These are phyloP conservation scores for Mycena amicta DNA, from an alignment of 768 basidiomycete genomes.

Conservation along the genomic window DNA sequence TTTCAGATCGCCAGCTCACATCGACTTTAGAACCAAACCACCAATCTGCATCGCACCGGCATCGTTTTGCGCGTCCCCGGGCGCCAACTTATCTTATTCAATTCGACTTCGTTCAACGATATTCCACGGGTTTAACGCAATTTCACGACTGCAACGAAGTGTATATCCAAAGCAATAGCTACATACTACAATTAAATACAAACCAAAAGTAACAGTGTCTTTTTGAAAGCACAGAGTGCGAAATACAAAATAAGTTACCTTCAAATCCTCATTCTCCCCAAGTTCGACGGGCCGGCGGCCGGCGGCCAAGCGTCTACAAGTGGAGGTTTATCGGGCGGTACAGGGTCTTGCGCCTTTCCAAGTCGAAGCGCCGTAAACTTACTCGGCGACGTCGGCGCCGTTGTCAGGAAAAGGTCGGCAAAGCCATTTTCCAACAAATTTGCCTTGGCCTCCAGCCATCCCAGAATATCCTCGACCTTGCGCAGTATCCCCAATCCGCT, in stretches of 20 bases:
- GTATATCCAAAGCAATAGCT: neutral
- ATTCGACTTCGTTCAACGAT: conserved; percentile 18
- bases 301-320: too few species aligned
- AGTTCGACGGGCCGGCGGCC: neutral
- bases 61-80: neutral
- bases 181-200: neutral
- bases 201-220: neutral
- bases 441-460: conserved; percentile 17
- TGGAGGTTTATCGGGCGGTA: too few species aligned
- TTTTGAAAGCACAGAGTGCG: too few species aligned
- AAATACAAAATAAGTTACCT: too few species aligned
- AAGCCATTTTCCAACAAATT: neutral
- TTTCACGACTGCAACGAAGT: conserved; percentile 1
- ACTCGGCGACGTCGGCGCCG: neutral
- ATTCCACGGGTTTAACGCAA: neutral
- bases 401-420: too few species aligned
- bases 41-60: neutral
- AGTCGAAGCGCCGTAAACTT: too few species aligned
- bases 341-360: too few species aligned
- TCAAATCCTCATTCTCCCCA: neutral
- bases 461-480: conserved; percentile 12
- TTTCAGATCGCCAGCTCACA: neutral
- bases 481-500: neutral
- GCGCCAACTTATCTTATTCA: conserved; percentile 9
- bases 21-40: neutral